These are phyloP conservation scores for Leishmania amazonensis DNA, from an alignment of 208 protist species.

Conservation along the genomic window DNA sequence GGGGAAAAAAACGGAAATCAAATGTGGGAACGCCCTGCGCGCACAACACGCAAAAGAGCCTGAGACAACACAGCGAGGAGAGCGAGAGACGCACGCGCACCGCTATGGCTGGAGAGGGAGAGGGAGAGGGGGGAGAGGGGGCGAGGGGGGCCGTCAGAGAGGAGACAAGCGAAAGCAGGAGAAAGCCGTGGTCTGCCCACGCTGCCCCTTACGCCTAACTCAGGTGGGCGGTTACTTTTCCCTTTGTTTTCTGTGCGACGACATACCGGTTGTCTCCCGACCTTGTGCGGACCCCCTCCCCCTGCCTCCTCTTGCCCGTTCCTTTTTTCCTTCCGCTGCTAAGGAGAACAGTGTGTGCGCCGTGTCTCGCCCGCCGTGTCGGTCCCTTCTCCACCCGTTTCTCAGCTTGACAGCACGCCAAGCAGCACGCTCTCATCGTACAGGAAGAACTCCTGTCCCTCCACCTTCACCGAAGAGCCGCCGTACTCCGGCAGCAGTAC, in stretches of 20 bases:
- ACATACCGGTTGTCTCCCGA: neutral
- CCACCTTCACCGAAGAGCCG: conserved; percentile 87
- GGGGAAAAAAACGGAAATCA: neutral
- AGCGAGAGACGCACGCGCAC: neutral
- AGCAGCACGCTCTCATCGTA: conserved; percentile 90
- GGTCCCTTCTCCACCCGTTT: neutral
- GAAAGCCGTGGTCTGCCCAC: neutral
- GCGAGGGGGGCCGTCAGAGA: neutral
- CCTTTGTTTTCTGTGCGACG: neutral
- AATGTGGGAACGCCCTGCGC: neutral
- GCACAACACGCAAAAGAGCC: too few species aligned
- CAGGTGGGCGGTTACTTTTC: neutral
- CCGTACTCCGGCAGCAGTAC: conserved; percentile 93
- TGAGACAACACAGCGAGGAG: neutral
- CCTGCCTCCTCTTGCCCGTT: neutral
- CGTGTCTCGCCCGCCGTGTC: neutral
- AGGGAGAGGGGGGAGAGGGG: neutral
- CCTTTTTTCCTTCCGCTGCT: neutral
- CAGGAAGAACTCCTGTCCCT: conserved; percentile 93
- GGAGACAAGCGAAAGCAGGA: neutral
- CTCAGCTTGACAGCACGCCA: conserved; percentile 79
- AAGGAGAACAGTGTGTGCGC: too few species aligned
- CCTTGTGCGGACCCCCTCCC: neutral
- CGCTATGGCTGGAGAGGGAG: neutral
- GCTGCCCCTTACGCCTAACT: neutral